These are phyloP conservation scores for Lactifluus echinatus DNA, from an alignment of 768 basidiomycete genomes.

Conservation along the genomic window DNA sequence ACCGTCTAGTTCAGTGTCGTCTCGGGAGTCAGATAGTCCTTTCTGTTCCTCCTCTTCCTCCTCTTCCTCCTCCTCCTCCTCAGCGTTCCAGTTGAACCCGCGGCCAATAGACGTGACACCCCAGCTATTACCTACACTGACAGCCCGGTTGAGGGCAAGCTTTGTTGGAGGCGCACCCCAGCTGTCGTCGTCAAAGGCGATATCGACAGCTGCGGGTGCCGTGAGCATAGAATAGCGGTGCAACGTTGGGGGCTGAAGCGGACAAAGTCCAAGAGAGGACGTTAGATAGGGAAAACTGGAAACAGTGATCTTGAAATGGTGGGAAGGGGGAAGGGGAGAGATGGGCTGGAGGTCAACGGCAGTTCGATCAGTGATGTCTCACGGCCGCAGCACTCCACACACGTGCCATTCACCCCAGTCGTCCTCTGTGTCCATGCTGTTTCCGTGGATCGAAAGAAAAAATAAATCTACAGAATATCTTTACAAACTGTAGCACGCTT, in stretches of 20 bases:
- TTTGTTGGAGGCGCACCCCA: conserved; percentile 48
- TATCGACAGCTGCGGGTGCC: conserved; percentile 43
- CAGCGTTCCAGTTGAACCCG: conserved; percentile 62
- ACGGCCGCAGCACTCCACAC: conserved; percentile 5
- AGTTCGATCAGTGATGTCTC: neutral
- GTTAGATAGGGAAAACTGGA: neutral
- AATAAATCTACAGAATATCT: neutral
- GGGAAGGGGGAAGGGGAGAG: neutral
- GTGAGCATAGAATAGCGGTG: conserved; percentile 42
- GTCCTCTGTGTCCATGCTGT: neutral
- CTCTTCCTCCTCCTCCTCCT: conserved; percentile 27
- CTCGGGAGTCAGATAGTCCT: conserved; percentile 4
- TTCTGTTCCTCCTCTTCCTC: conserved; percentile 28
- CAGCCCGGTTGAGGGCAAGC: conserved; percentile 43
- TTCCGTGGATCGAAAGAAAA: neutral
- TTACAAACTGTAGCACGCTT: neutral
- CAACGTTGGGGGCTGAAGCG: neutral
- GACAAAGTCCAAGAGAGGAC: neutral
- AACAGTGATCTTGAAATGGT: neutral
- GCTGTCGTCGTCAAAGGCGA: conserved; percentile 57
- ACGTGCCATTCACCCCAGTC: conserved; percentile 1
- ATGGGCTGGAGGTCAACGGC: neutral
- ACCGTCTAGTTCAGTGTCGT: conserved; percentile 12
- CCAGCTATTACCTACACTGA: conserved; percentile 73
- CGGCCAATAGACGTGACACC: conserved; percentile 78